Conservation (phyloP, 331 rosid species). For the Cucumis variabilis region DNA sequence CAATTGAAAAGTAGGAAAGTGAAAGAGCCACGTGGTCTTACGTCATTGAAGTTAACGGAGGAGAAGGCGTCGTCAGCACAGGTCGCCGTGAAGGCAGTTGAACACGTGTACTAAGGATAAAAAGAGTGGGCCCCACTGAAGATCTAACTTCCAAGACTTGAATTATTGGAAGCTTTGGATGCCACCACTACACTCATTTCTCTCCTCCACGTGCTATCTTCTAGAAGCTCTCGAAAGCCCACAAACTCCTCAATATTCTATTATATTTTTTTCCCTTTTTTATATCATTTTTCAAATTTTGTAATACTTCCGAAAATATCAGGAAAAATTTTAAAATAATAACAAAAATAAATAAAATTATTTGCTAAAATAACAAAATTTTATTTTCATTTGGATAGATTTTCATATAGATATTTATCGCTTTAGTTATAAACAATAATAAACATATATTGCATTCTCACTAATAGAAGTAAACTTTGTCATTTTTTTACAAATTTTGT, state of each 20-base stretch:
- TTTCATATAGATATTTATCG: too few species aligned
- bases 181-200: neutral
- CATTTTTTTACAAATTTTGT: too few species aligned
- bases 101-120: neutral
- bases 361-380: too few species aligned
- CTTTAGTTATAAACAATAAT: too few species aligned
- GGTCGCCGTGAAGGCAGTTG: neutral
- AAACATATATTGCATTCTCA: too few species aligned
- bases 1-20: neutral
- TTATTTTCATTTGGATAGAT: too few species aligned
- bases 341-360: too few species aligned
- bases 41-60: neutral
- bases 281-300: too few species aligned
- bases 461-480: too few species aligned
- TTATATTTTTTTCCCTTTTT: neutral
- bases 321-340: too few species aligned
- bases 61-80: constrained; percentile 8
- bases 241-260: neutral
- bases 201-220: neutral
- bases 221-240: neutral
- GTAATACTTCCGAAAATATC: too few species aligned
- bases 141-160: neutral
- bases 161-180: neutral
- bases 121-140: neutral
- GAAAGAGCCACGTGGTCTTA: constrained; percentile 3